Evolutionary conservation across 257 asterid species (phyloP).

Genomic region (Lavandula angustifolia): DNA sequence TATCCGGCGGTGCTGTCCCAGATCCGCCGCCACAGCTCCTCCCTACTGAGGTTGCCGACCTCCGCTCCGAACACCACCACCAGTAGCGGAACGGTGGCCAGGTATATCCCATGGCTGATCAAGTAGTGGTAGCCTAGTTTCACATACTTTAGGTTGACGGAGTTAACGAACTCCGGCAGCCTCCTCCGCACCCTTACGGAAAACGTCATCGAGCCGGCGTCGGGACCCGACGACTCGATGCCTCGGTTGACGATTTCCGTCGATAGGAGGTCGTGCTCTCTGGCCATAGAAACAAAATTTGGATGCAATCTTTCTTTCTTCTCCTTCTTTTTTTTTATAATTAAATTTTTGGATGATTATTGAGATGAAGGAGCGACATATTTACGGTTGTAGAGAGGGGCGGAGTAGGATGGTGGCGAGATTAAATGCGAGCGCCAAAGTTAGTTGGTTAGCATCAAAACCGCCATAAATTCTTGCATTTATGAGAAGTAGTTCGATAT

Average conservation of each 20-base stretch:
- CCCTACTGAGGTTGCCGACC: constrained; percentile 75
- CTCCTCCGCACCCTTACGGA: constrained; percentile 78
- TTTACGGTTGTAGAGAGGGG: constrained; percentile 35
- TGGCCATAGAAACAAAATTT: constrained; percentile 39
- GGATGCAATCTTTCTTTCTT: neutral
- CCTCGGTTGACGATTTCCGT: constrained; percentile 92
- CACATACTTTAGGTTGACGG: constrained; percentile 88
- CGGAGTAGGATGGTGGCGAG: constrained; percentile 16
- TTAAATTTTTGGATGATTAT: constrained; percentile 1
- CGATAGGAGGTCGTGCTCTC: constrained; percentile 71
- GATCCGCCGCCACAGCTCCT: constrained; percentile 70
- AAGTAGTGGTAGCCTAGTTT: constrained; percentile 83
- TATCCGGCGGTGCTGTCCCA: constrained; percentile 71
- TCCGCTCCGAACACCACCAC: constrained; percentile 72
- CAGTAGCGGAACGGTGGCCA: constrained; percentile 75
- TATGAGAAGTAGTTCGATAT: constrained; percentile 50
- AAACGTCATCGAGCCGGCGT: constrained; percentile 72
- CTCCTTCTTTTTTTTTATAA: neutral
- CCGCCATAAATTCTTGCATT: constrained; percentile 53
- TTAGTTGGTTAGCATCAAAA: constrained; percentile 53
- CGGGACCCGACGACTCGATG: constrained; percentile 66
- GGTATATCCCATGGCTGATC: constrained; percentile 68
- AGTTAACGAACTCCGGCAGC: constrained; percentile 83
- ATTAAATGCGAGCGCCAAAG: constrained; percentile 50
- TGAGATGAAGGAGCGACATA: constrained; percentile 26